These are phyloP conservation scores for Creolimax fragrantissima DNA, from an alignment of 78 protist genomes.

Conservation along the genomic window DNA sequence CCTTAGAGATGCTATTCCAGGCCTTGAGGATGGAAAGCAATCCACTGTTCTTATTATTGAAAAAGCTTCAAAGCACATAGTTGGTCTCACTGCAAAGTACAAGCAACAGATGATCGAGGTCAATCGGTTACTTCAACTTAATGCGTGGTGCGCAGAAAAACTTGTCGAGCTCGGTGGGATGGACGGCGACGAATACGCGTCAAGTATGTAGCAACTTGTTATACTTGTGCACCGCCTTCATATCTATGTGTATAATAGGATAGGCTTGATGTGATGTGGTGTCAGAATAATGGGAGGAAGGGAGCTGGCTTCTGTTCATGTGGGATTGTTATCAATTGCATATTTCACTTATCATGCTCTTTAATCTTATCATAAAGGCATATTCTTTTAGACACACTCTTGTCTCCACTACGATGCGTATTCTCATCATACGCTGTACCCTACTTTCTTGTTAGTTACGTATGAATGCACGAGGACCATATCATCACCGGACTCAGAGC, in stretches of 20 bases:
- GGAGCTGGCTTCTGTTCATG: too few relatives aligned
- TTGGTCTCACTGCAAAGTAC: neutral
- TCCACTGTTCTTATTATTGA: constrained; percentile 23
- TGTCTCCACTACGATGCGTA: too few relatives aligned
- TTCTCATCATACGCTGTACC: too few relatives aligned
- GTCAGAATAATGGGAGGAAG: too few relatives aligned
- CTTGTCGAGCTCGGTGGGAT: neutral
- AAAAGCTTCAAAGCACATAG: neutral
- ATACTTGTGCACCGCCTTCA: too few relatives aligned
- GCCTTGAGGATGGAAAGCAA: neutral
- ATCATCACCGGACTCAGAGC: neutral
- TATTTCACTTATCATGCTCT: too few relatives aligned
- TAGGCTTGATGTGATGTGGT: too few relatives aligned
- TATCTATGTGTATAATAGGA: too few relatives aligned
- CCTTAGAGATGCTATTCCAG: neutral
- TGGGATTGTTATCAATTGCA: too few relatives aligned
- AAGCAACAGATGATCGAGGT: neutral
- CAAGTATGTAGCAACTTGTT: neutral
- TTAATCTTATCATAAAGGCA: too few relatives aligned
- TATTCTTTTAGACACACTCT: too few relatives aligned
- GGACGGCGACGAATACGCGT: neutral
- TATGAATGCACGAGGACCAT: neutral
- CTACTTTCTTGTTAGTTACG: too few relatives aligned
- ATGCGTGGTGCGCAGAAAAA: neutral
- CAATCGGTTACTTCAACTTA: neutral